These are phyloP conservation scores for Dissophora globulifera DNA, from an alignment of 192 early-diverging fungal genomes.

Conservation along the genomic window DNA sequence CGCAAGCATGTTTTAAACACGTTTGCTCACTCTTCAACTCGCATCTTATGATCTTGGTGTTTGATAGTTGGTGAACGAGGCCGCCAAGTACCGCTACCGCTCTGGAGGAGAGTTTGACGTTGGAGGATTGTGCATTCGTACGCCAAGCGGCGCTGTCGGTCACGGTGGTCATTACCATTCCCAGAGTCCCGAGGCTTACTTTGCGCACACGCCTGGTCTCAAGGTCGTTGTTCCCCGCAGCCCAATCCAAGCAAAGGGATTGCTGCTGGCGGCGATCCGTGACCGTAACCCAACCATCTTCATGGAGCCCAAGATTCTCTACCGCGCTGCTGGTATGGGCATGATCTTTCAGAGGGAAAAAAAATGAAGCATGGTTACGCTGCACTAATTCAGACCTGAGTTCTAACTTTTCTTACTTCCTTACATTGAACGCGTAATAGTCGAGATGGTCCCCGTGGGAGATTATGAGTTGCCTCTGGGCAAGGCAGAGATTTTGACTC, in stretches of 20 bases:
- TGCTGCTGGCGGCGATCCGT: constrained; percentile 88
- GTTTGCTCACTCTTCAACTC: too few species aligned
- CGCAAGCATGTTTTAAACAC: too few species aligned
- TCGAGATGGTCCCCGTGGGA: constrained; percentile 92
- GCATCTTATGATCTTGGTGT: too few species aligned
- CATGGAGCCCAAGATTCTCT: constrained; percentile 97
- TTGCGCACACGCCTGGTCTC: constrained; percentile 94
- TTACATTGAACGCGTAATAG: constrained; percentile 53
- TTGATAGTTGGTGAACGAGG: constrained; percentile 95
- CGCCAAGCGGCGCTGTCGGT: constrained; percentile 93
- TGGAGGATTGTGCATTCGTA: constrained; percentile 89
- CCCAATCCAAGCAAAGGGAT: constrained; percentile 95
- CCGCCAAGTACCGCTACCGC: constrained; percentile 96
- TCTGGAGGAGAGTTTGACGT: constrained; percentile 92
- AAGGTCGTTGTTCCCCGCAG: constrained; percentile 93
- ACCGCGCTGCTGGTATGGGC: constrained; percentile 89
- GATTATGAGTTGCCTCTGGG: constrained; percentile 92
- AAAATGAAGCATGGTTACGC: too few species aligned
- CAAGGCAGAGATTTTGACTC: constrained; percentile 89
- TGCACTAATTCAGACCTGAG: background rate
- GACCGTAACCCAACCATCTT: constrained; percentile 95
- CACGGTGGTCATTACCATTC: constrained; percentile 98
- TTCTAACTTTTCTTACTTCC: background rate
- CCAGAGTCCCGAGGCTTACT: constrained; percentile 93
- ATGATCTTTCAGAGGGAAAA: too few species aligned